phyloP scores from a whole-genome alignment of 371 early-diverging fungal genomes.

The Chytridium lagenaria region DNA sequence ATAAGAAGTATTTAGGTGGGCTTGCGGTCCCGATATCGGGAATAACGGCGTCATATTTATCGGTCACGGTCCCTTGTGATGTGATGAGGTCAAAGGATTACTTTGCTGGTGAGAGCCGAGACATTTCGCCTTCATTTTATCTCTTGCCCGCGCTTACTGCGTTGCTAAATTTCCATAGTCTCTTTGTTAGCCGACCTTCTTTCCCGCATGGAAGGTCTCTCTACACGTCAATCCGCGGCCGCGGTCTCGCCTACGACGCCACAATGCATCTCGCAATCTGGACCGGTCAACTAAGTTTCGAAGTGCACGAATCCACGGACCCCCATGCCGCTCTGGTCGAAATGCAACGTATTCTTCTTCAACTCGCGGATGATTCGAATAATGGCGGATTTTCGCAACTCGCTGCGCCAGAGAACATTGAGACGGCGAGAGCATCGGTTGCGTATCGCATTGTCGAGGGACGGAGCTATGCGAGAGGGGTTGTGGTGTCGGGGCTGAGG shows the following conservation, averaged over 20 bases:
- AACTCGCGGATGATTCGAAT: constrained; percentile 52
- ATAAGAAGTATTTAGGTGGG: constrained; percentile 30
- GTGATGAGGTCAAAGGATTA: constrained; percentile 52
- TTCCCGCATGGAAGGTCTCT: constrained; percentile 75
- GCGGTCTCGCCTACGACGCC: constrained; percentile 76
- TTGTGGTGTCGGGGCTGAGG: constrained; percentile 54
- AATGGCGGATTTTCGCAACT: constrained; percentile 57
- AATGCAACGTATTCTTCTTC: constrained; percentile 60
- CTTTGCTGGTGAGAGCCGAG: constrained; percentile 37
- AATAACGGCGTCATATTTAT: constrained; percentile 44
- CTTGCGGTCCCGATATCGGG: constrained; percentile 55
- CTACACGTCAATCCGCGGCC: constrained; percentile 73
- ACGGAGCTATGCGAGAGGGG: constrained; percentile 56
- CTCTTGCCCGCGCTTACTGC: neutral
- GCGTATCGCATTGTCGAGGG: constrained; percentile 57
- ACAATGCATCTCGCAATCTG: constrained; percentile 57
- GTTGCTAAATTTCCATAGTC: constrained; percentile 38
- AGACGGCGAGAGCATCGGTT: constrained; percentile 63
- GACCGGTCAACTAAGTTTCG: constrained; percentile 64
- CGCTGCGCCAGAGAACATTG: constrained; percentile 57
- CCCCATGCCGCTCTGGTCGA: constrained; percentile 58
- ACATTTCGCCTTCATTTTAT: neutral
- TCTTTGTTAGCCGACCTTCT: constrained; percentile 67
- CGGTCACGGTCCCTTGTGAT: constrained; percentile 54
- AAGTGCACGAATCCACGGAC: constrained; percentile 61